Evolutionary conservation across 2,329 filamentous ascomycete species (phyloP), one percentile per base, ranked within the genome.

Genomic region (Epicoccum sorghinum): DNA sequence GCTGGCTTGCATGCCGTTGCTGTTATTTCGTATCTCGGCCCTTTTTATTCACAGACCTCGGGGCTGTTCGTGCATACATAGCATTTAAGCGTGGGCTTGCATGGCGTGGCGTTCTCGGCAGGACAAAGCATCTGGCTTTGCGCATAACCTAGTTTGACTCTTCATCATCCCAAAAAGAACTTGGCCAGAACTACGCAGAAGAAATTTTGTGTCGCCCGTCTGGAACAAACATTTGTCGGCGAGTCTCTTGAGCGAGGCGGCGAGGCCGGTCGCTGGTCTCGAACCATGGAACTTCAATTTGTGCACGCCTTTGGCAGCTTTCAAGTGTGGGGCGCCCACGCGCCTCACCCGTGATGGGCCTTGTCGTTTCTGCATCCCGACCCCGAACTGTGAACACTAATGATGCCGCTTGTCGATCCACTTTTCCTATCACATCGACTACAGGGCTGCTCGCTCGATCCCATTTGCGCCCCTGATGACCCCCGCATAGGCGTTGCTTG

Each of bases 101-200:
- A 69, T 68, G 62, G 62, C 49, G 49, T 44, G 66, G 67, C 61
- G 66, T 67, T 67, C 35, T 35, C 18, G 30, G 36, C 23, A 30
- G 41, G 36, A 18, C 40, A 32, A 23, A 43, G 42, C 25, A 36
- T 35, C 37, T 42, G 18, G 18, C 14, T 30, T 29, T 44, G 25
- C n/a, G 50, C 44, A 18, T 30, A 10, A 54, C 49, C 38, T 53
- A 35, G 54, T 13, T 53, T 58, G 36, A 35, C 29, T 18, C 18
- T 18, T 18, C 3, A 18, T 18, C 18, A 18, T 18, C 18, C 18
- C 18, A 18, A 18, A 18, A 18, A 18, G 18, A 18, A 18, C 18
- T 30, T 25, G 29, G 14, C 25, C 9, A 9, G 27, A 29, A 6
- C 27, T 29, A 7, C 9, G 24, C 5, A 24, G 23, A 39, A 30